These are phyloP conservation scores for Diaporthe vaccinii DNA, from an alignment of 2,329 filamentous ascomycete genomes.

Conservation along the genomic window DNA sequence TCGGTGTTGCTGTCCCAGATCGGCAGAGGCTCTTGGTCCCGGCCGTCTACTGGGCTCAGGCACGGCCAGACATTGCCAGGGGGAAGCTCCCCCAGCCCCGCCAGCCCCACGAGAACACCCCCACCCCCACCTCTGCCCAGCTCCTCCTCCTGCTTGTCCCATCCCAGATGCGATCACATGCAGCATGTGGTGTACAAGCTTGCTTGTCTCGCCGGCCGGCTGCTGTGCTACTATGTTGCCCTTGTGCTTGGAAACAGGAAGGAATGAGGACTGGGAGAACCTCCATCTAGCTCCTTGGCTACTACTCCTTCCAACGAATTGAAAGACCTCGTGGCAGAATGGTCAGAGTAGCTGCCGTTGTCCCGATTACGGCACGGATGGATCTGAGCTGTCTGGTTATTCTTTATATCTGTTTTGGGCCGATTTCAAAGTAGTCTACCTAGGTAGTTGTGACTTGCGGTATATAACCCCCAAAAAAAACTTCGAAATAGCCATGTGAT, in stretches of 20 bases:
- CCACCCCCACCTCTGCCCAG: slow-evolving; percentile 24
- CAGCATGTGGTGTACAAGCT: not conserved
- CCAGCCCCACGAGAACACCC: slow-evolving; percentile 2
- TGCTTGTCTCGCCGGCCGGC: not conserved
- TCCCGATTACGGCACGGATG: not conserved
- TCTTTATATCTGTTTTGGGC: not conserved
- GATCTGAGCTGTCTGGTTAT: not conserved
- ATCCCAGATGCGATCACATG: not conserved
- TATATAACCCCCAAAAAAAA: not conserved
- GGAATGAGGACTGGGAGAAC: not conserved
- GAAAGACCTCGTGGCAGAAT: not conserved
- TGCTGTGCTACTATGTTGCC: not conserved
- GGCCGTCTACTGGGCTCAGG: not conserved
- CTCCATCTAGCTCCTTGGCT: not conserved
- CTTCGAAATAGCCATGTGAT: not conserved
- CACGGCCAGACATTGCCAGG: not conserved
- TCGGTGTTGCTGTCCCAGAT: slow-evolving; percentile 27
- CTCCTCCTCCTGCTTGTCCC: not conserved
- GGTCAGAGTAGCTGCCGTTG: not conserved
- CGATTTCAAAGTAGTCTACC: not conserved
- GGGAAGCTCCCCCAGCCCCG: slow-evolving; percentile 5
- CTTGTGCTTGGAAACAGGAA: not conserved
- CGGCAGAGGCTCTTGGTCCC: slow-evolving; percentile 20
- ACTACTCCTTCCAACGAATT: not conserved
- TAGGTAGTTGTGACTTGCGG: not conserved